Evolutionary conservation across 306 rosid species (phyloP), one percentile per base, ranked within the genome.

Genomic region (Biancaea sappan): DNA sequence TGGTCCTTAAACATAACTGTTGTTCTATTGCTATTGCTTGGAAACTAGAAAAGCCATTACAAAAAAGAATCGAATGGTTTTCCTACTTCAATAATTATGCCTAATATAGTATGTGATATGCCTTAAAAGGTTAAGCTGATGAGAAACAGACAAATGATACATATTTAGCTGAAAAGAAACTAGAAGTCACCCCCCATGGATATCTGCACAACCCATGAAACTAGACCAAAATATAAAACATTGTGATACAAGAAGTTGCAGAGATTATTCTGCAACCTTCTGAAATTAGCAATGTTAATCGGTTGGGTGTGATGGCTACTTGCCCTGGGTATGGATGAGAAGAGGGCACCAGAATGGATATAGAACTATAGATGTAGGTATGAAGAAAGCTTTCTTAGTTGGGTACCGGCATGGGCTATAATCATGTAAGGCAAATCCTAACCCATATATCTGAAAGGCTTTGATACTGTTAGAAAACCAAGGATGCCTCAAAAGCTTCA

Each of bases 21-120:
- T 28, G 63, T 44, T 60, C 58, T 16, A 51, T 25, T 16, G 19
- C 44, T 69, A 31, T 60, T 51, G 73, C 48, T 75, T 18, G 38
- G 6, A 47, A 62, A 19, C 38, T 43, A 44, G 32, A 62, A 69
- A 80, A 34, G 31, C 26, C 51, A 24, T 61, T 69, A 13, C 14
- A 15, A 25, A 18, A 38, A 52, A 18, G 12, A 19, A 0, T 29
- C n/a, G 18, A 47, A 18, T 50, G 46, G 44, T 47, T 68, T 68
- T 68, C 44, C 44, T 44, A 68, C 46, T 13, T 53, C 24, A 48
- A 48, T 47, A 68, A 29, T 11, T 46, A 29, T 29, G 47, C 46
- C 47, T 47, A 10, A 28, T 13, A n/a, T 47, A 28, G 57, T 28
- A 18, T 3, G 26, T 19, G 15, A n/a, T 51, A 48, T 31, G 46